Base-by-base conservation (phyloP, 2,329 filamentous ascomycete species). In the Diplodia intermedia region DNA sequence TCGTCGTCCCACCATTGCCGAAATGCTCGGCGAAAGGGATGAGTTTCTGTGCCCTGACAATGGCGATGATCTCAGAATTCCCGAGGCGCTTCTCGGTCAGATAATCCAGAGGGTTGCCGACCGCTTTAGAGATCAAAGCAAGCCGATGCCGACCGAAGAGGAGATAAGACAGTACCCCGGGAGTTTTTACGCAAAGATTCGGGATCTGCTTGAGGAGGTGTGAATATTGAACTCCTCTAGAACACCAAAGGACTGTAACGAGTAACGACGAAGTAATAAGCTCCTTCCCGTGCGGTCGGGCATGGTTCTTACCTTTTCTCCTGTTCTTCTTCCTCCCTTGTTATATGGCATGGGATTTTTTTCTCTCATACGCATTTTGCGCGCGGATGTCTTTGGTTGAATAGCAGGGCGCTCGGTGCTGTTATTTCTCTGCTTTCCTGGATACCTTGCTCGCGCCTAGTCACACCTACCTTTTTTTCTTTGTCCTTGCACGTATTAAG, bases 101-200 rank as follows among this genome's bases (percentile, higher is more conserved):
- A 86, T 90, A 38, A 82, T 90, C 70, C 81, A 82, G 63, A 85
- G 86, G 57, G 86, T 90, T 18, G 84, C 88, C 4, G 84, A 87
- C 69, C 84, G 88, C 70, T 89, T 87, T 73, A 79, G 83, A 36
- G 84, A 85, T 71, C 74, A 76, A 9, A 79, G 77, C 29, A 85
- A 84, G 69, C 83, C 84, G 4, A 74, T 85, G 6, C 87, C 87
- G 2, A 85, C 79, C 18, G 85, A 87, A 43, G 85, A 86, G 68
- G 88, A 90, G 73, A 80, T 83, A 52, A 69, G 75, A 20, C 72
- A 75, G 68, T 84, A 84, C 74, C 80, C 83, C 0, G 77, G 74
- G 36, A 82, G 79, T 67, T 85, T 84, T 66, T 82, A 84, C 71
- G 78, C 74, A 3, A 83, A 82, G 76, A 83, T 85, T 55, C 71